phyloP scores from a whole-genome alignment of 176 grass and related monocot genomes.

The Aegilops bicornis region DNA sequence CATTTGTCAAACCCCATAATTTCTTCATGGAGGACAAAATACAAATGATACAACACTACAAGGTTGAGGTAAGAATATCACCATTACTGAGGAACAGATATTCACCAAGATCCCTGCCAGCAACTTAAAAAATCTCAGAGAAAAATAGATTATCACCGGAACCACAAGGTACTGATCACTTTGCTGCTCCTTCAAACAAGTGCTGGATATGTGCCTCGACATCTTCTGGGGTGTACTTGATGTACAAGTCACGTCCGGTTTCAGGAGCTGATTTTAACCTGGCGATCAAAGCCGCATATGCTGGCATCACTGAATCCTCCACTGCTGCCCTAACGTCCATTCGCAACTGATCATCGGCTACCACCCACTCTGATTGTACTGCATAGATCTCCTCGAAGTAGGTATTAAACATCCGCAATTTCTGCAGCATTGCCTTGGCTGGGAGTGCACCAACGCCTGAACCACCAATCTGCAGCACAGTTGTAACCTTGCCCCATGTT shows the following conservation, averaged over 20 bases:
- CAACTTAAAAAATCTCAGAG: not conserved
- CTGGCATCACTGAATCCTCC: conserved; percentile 56
- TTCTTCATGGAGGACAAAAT: conserved; percentile 21
- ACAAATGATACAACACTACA: conserved; percentile 23
- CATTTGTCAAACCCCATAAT: conserved; percentile 33
- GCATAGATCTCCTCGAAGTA: conserved; percentile 79
- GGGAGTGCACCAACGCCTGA: conserved; percentile 48
- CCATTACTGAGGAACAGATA: conserved; percentile 1
- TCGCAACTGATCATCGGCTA: conserved; percentile 73
- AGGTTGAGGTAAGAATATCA: conserved; percentile 33
- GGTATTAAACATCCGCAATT: conserved; percentile 78
- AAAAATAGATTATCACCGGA: not conserved
- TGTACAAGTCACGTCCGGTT: conserved; percentile 47
- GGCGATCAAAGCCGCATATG: conserved; percentile 55
- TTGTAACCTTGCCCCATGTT: conserved; percentile 79
- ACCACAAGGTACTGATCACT: conserved; percentile 40
- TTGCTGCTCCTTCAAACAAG: conserved; percentile 72
- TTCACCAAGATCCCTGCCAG: conserved; percentile 22
- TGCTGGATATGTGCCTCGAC: conserved; percentile 60
- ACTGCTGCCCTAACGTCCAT: conserved; percentile 57
- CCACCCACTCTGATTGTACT: conserved; percentile 58
- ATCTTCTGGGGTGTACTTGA: conserved; percentile 73
- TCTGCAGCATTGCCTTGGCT: conserved; percentile 55
- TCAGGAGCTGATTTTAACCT: conserved; percentile 60
- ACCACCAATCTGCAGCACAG: conserved; percentile 64